phyloP scores from a whole-genome alignment of 108 stramenopile genomes.

The Pinguiococcus pyrenoidosus region DNA sequence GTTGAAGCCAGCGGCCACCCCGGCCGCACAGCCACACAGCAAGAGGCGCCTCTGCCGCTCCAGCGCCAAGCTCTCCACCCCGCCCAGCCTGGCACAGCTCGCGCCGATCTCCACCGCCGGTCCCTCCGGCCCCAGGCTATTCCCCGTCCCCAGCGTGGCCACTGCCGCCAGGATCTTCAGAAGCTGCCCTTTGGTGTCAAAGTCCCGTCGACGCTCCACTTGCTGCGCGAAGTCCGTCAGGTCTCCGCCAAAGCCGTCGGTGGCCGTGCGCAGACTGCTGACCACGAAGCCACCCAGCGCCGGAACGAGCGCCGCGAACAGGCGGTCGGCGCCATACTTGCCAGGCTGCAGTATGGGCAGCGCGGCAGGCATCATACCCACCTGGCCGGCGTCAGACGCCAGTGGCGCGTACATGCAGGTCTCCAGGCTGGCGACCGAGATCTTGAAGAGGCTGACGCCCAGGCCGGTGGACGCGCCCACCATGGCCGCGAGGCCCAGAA shows the following conservation, averaged over 20 bases:
- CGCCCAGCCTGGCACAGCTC: constrained; percentile 8
- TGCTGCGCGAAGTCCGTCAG: too few relatives aligned
- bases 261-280: not conserved
- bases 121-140: constrained; percentile 74
- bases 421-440: too few relatives aligned
- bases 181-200: constrained; percentile 24
- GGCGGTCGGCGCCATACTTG: too few relatives aligned
- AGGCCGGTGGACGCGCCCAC: too few relatives aligned
- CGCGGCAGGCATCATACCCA: too few relatives aligned
- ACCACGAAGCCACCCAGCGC: constrained; percentile 9
- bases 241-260: constrained; percentile 6
- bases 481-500: too few relatives aligned
- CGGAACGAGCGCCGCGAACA: not conserved
- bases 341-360: too few relatives aligned
- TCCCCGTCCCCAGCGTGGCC: constrained; percentile 67
- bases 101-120: constrained; percentile 68
- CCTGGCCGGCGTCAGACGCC: too few relatives aligned
- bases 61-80: constrained; percentile 1
- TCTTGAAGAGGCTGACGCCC: too few relatives aligned
- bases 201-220: too few relatives aligned
- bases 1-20: constrained; percentile 80
- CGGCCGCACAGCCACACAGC: constrained; percentile 72
- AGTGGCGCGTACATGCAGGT: too few relatives aligned
- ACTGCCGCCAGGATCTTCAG: constrained; percentile 56
- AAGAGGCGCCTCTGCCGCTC: constrained; percentile 37